Conservation (phyloP, 2,329 filamentous ascomycete genomes). For the Ophiostoma australiae region DNA sequence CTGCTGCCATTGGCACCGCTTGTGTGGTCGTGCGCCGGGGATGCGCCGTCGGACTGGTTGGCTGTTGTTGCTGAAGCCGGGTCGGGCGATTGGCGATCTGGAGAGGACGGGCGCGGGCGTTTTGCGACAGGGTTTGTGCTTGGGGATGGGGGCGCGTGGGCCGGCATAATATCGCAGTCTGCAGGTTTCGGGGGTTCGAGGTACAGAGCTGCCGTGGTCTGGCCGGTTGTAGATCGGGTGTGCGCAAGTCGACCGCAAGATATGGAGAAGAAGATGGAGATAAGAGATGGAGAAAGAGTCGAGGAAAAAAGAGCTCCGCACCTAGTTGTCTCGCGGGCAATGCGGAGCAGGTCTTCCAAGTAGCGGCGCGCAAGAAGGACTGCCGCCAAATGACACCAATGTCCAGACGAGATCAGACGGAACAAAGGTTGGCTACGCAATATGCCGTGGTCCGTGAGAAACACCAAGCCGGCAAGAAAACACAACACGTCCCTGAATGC, state of each 20-base stretch:
- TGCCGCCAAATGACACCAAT: not conserved
- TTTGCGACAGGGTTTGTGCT: constrained; percentile 50
- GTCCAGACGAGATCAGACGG: not conserved
- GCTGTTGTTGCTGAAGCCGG: constrained; percentile 31
- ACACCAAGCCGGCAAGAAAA: not conserved
- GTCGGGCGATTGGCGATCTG: constrained; percentile 42
- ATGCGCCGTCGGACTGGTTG: constrained; percentile 3
- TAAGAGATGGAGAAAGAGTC: not conserved
- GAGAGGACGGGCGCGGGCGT: constrained; percentile 52
- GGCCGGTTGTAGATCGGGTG: not conserved
- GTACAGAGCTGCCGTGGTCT: not conserved
- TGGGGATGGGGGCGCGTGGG: constrained; percentile 47
- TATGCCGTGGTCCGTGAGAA: not conserved
- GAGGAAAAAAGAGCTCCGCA: not conserved
- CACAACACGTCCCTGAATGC: constrained; percentile 8
- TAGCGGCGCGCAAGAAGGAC: constrained; percentile 1
- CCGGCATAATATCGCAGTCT: constrained; percentile 39
- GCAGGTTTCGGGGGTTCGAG: constrained; percentile 11
- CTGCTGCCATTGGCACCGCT: constrained; percentile 28
- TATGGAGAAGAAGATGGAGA: not conserved
- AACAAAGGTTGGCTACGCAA: not conserved
- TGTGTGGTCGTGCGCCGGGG: constrained; percentile 24
- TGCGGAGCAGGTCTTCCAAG: not conserved
- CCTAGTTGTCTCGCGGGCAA: not conserved
- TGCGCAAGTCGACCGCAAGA: not conserved